These are phyloP conservation scores for Daphne laureola DNA, from an alignment of 441 rosid species.

Conservation along the genomic window DNA sequence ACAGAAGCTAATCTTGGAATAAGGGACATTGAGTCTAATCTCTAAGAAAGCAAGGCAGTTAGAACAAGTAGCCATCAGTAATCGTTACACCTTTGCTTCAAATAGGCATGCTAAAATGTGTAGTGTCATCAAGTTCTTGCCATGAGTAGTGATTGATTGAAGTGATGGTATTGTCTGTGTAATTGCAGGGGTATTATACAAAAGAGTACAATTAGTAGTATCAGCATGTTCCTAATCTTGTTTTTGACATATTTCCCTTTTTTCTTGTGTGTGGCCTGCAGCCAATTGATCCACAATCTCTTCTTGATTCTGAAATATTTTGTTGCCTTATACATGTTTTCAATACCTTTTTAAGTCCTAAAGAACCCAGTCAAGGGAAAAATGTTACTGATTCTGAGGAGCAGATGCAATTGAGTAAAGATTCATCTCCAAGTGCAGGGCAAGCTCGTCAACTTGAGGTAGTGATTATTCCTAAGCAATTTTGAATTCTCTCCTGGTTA, in stretches of 20 bases:
- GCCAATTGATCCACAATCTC: slow-evolving; percentile 88
- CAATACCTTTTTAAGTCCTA: slow-evolving; percentile 53
- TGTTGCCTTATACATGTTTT: slow-evolving; percentile 85
- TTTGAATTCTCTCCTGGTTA: slow-evolving; percentile 6
- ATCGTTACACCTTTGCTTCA: too few species aligned
- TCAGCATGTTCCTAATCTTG: too few species aligned
- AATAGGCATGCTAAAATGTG: too few species aligned
- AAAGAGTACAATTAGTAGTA: too few species aligned
- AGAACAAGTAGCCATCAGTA: too few species aligned
- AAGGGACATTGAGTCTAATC: too few species aligned
- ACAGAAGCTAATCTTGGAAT: too few species aligned
- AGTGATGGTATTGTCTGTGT: too few species aligned
- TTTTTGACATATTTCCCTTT: neutral
- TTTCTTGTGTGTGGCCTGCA: slow-evolving; percentile 20
- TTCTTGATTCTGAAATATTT: slow-evolving; percentile 91
- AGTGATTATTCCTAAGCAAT: neutral
- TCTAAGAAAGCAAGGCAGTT: too few species aligned
- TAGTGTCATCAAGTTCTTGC: too few species aligned
- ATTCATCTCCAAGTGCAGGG: slow-evolving; percentile 24
- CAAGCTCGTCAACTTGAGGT: slow-evolving; percentile 76
- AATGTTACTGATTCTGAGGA: slow-evolving; percentile 26
- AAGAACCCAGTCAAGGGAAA: slow-evolving; percentile 32
- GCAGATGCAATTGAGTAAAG: slow-evolving; percentile 28
- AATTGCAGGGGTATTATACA: too few species aligned
- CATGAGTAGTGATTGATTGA: neutral